These are phyloP conservation scores for Trametes villosa DNA, from an alignment of 768 basidiomycete species.

Conservation along the genomic window DNA sequence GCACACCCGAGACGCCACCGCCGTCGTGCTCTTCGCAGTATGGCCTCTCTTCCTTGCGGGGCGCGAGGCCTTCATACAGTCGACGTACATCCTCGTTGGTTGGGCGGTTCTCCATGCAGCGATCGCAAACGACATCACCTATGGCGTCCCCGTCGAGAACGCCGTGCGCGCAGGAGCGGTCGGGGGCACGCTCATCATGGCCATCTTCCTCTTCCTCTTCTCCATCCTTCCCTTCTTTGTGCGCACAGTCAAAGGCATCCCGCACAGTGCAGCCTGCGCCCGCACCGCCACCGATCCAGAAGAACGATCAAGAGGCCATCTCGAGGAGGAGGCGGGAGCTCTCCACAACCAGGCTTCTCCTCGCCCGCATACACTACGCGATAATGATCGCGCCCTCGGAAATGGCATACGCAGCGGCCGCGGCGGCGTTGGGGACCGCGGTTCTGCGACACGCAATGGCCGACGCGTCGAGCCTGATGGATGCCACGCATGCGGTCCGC, in stretches of 20 bases:
- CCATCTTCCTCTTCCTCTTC: not conserved
- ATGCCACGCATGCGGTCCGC: not conserved
- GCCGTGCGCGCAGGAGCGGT: not conserved
- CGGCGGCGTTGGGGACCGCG: not conserved
- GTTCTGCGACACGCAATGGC: not conserved
- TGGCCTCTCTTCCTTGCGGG: not conserved
- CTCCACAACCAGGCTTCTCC: no score
- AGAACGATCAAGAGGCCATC: no score
- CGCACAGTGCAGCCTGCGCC: no score
- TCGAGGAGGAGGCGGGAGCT: no score
- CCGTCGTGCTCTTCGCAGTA: not conserved
- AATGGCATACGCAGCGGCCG: not conserved
- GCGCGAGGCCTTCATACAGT: not conserved
- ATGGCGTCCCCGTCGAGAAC: not conserved
- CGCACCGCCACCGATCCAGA: no score
- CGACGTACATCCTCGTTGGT: not conserved
- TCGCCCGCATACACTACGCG: no score
- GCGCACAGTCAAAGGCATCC: no score
- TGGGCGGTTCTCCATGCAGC: not conserved
- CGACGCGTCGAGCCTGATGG: not conserved
- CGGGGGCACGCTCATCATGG: not conserved
- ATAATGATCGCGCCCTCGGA: no score
- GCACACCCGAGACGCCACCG: not conserved
- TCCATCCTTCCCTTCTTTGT: no score
- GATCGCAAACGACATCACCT: not conserved